Conservation (phyloP, 2,329 filamentous ascomycete species). For the Phialophora expanda region DNA sequence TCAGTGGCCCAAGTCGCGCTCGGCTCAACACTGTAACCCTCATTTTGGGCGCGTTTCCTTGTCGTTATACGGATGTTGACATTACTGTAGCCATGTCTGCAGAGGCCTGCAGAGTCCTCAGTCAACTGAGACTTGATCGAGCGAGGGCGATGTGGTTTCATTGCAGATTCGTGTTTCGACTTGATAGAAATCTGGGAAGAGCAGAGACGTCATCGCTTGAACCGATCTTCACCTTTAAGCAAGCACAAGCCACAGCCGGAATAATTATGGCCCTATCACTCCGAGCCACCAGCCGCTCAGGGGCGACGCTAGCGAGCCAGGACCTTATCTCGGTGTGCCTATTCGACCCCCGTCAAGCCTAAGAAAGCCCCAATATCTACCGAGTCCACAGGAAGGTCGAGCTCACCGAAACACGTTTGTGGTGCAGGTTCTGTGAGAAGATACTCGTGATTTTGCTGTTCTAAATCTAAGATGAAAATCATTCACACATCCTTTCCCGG, state of each 20-base stretch:
- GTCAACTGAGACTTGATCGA: neutral
- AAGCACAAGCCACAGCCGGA: constrained; percentile 13
- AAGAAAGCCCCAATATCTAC: neutral
- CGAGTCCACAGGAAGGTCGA: no score
- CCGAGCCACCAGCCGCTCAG: neutral
- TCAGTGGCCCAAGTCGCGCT: constrained; percentile 10
- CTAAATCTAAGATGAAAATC: constrained; percentile 27
- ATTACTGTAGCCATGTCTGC: neutral
- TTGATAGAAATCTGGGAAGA: constrained; percentile 5
- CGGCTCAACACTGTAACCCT: neutral
- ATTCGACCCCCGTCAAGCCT: neutral
- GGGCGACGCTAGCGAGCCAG: neutral
- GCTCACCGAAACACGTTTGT: neutral
- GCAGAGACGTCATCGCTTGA: constrained; percentile 13
- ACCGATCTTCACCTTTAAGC: neutral
- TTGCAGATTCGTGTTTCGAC: neutral
- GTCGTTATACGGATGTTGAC: neutral
- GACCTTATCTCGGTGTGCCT: neutral
- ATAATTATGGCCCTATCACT: constrained; percentile 12
- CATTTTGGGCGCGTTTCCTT: constrained; percentile 2
- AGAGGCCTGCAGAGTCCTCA: neutral
- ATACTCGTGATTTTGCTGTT: constrained; percentile 15
- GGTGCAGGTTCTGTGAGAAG: neutral
- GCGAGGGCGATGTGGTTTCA: neutral
- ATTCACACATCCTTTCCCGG: constrained; percentile 32